phyloP scores from a whole-genome alignment of 768 basidiomycete genomes.

The Leccinum uliginosum region DNA sequence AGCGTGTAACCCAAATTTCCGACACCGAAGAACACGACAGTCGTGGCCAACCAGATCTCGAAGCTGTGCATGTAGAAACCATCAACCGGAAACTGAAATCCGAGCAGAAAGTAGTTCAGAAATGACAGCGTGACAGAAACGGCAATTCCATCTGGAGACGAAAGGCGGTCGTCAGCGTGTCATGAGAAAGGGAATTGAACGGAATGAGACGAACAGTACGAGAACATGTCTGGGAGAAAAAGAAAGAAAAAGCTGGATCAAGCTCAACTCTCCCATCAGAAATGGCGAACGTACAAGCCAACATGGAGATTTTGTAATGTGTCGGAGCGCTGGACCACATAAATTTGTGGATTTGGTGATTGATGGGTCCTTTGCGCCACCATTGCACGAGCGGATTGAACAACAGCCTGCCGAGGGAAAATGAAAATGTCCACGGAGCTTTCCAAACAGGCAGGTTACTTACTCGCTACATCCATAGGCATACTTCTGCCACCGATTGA shows the following conservation, averaged over 20 bases:
- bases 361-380: slow-evolving; percentile 80
- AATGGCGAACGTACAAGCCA: slow-evolving; percentile 40
- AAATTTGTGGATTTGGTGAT: slow-evolving; percentile 71
- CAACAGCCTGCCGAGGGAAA: slow-evolving; percentile 52
- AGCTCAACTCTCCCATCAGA: neutral
- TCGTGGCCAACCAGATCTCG: slow-evolving; percentile 76
- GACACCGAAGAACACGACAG: slow-evolving; percentile 71
- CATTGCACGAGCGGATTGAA: slow-evolving; percentile 81
- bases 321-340: slow-evolving; percentile 73
- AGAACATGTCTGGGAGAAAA: slow-evolving; percentile 41
- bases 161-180: neutral
- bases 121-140: slow-evolving; percentile 61
- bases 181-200: neutral
- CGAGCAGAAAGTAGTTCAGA: slow-evolving; percentile 72
- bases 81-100: slow-evolving; percentile 68
- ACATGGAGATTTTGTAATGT: slow-evolving; percentile 74
- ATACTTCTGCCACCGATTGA: slow-evolving; percentile 92
- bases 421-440: neutral
- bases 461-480: slow-evolving; percentile 61
- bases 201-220: slow-evolving; percentile 39
- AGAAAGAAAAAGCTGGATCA: neutral
- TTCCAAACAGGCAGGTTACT: slow-evolving; percentile 26
- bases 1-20: slow-evolving; percentile 70
- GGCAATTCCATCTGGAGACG: slow-evolving; percentile 47
- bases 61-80: slow-evolving; percentile 76